Conservation (phyloP, 768 basidiomycete species). For the Xerocomus spinulosus region DNA sequence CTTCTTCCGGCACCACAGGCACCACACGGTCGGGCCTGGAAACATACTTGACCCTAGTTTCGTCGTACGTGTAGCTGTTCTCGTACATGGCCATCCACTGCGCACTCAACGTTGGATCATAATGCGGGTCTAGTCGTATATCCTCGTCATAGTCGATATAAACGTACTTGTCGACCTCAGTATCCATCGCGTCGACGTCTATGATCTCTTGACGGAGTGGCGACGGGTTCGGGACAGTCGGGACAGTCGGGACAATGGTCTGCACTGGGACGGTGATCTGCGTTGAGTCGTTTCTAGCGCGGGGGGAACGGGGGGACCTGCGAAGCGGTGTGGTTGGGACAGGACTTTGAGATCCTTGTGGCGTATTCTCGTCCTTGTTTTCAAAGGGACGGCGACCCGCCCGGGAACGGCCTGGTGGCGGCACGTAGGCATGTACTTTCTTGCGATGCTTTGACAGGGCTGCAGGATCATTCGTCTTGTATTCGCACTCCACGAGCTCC, state of each 20-base stretch:
- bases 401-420: slow-evolving; percentile 7
- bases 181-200: neutral
- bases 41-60: neutral
- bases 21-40: neutral
- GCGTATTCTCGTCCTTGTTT: neutral
- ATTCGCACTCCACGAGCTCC: slow-evolving; percentile 10
- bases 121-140: slow-evolving; percentile 2
- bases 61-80: slow-evolving; percentile 6
- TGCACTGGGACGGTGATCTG: no score
- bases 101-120: slow-evolving; percentile 5
- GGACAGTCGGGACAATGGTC: neutral
- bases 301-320: neutral
- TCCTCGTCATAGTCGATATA: slow-evolving; percentile 2
- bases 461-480: slow-evolving; percentile 24
- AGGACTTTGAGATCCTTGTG: neutral
- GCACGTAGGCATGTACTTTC: slow-evolving; percentile 17
- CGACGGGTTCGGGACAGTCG: neutral
- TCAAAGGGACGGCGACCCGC: neutral
- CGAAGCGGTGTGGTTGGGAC: neutral
- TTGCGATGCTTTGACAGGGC: slow-evolving; percentile 26
- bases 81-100: slow-evolving; percentile 16
- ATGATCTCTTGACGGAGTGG: neutral
- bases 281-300: no score
- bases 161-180: neutral
- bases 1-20: no score